phyloP scores from a whole-genome alignment of 2,329 filamentous ascomycete species.

The Cercospora zeina region DNA sequence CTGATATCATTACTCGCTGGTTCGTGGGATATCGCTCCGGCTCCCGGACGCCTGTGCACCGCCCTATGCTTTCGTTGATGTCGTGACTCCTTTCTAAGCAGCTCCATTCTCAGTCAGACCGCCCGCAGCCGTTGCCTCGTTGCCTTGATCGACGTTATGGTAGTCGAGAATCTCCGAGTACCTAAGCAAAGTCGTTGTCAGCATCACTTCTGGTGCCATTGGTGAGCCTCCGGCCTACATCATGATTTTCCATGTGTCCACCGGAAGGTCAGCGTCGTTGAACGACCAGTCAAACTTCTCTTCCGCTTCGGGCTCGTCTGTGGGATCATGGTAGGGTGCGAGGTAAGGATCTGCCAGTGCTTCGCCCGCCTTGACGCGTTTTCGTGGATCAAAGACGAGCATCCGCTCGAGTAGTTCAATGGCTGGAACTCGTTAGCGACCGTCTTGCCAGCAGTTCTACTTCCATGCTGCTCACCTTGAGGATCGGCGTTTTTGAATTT shows the following conservation, averaged over 20 bases:
- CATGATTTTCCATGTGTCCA: conserved; percentile 99
- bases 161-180: conserved; percentile 99
- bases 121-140: conserved; percentile 31
- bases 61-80: conserved; percentile 12
- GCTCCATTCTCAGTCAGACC: conserved; percentile 24
- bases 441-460: background rate
- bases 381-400: conserved; percentile 98
- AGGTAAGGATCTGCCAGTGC: conserved; percentile 92
- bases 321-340: conserved; percentile 93
- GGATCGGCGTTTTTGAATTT: conserved; percentile 97
- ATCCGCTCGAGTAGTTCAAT: conserved; percentile 93
- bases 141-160: conserved; percentile 77
- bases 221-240: conserved; percentile 64
- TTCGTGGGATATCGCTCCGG: conserved; percentile 4
- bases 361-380: conserved; percentile 82
- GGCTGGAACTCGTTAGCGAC: conserved; percentile 45
- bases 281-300: conserved; percentile 99
- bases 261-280: conserved; percentile 94
- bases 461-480: conserved; percentile 22
- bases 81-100: conserved; percentile 18
- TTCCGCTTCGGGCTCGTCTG: conserved; percentile 90
- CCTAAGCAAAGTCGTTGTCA: conserved; percentile 54
- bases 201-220: background rate
- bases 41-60: conserved; percentile 14
- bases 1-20: conserved; percentile 1